Percentiles rank a stretch among this genome's conserved stretches.
Evolutionary conservation across 306 rosid genomes (phyloP).

Genomic region (Castanea crenata): DNA sequence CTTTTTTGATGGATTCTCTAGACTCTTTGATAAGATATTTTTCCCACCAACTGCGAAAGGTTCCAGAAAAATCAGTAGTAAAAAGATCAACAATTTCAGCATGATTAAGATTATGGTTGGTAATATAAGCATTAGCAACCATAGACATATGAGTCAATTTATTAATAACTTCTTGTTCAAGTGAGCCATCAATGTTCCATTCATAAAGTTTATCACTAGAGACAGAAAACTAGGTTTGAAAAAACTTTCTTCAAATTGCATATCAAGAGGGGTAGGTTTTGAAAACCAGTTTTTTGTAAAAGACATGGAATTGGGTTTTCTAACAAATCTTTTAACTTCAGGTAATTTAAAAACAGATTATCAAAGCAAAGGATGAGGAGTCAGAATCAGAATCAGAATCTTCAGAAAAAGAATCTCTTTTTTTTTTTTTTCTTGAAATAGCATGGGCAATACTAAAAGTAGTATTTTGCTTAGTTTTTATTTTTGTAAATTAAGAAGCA

Average conservation of each 20-base stretch:
- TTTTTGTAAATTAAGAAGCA: too few relatives aligned
- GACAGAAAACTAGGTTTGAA: background rate
- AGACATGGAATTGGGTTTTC: too few relatives aligned
- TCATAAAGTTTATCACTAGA: background rate
- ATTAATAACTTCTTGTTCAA: background rate
- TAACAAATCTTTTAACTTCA: too few relatives aligned
- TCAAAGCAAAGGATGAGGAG: too few relatives aligned
- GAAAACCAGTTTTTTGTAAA: background rate
- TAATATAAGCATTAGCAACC: too few relatives aligned
- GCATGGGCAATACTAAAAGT: too few relatives aligned
- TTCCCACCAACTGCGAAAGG: background rate
- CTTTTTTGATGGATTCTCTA: background rate
- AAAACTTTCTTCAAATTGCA: background rate
- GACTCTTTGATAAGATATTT: background rate
- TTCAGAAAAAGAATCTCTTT: too few relatives aligned
- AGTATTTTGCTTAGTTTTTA: too few relatives aligned
- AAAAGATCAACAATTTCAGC: background rate
- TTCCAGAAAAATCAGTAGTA: background rate
- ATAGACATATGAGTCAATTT: background rate
- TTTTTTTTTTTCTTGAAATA: too few relatives aligned
- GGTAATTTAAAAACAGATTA: too few relatives aligned
- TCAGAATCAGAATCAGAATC: too few relatives aligned
- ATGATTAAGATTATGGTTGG: background rate
- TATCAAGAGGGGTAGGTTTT: background rate
- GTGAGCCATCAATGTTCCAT: background rate